Evolutionary conservation across 345 rosid genomes (phyloP).

Genomic region (Aquilaria malaccensis): DNA sequence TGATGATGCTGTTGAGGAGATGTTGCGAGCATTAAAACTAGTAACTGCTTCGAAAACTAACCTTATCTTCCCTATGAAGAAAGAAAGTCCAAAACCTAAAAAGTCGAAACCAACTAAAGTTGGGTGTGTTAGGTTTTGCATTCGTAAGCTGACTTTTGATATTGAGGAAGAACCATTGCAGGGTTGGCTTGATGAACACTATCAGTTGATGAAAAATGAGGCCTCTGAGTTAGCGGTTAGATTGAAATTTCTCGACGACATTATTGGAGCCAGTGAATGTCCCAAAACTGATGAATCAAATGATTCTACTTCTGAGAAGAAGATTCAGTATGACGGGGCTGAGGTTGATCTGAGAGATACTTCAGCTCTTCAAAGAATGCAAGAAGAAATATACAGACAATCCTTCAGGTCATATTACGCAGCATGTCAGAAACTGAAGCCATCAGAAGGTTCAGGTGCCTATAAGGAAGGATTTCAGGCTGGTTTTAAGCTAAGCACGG

Average conservation of each 20-base stretch:
- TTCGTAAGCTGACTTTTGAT: conserved; percentile 64
- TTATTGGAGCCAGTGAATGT: conserved; percentile 28
- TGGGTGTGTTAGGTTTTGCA: conserved; percentile 59
- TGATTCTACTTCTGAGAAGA: conserved; percentile 39
- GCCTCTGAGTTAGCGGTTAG: conserved; percentile 80
- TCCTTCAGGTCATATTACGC: conserved; percentile 70
- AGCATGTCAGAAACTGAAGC: conserved; percentile 64
- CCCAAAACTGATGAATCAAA: conserved; percentile 41
- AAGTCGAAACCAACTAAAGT: conserved; percentile 47
- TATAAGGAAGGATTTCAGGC: conserved; percentile 69
- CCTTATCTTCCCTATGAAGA: conserved; percentile 46
- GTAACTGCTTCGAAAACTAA: conserved; percentile 50
- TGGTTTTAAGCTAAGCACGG: conserved; percentile 66
- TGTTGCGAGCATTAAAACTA: conserved; percentile 73
- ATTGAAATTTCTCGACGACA: conserved; percentile 68
- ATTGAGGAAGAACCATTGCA: conserved; percentile 94
- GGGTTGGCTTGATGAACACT: conserved; percentile 97
- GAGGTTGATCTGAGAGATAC: conserved; percentile 56
- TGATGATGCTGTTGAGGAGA: conserved; percentile 91
- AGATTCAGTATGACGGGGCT: conserved; percentile 41
- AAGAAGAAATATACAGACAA: conserved; percentile 53
- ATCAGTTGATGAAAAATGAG: conserved; percentile 63
- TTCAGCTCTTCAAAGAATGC: conserved; percentile 38
- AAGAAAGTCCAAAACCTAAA: conserved; percentile 55
- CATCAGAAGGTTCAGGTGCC: conserved; percentile 78